phyloP scores from a whole-genome alignment of 75 land plant species.

The Adiantum capillusveneris region DNA sequence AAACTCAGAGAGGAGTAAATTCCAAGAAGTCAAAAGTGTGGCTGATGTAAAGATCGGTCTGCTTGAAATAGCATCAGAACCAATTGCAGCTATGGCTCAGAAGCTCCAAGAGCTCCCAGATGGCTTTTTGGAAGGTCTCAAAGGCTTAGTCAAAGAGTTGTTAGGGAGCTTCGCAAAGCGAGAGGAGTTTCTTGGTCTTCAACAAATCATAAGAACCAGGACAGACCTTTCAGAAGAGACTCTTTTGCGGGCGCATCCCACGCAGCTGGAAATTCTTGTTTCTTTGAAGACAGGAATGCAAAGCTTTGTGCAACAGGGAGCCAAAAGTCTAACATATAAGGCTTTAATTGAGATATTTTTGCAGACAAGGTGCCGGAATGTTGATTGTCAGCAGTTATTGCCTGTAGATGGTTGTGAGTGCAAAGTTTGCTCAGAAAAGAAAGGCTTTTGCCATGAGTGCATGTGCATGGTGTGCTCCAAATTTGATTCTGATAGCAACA shows the following conservation, averaged over 20 bases:
- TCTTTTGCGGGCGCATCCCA: conserved; percentile 44
- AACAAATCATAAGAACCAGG: conserved; percentile 50
- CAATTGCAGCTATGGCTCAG: conserved; percentile 62
- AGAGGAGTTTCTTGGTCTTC: conserved; percentile 57
- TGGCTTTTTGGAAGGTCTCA: conserved; percentile 46
- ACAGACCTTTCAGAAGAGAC: conserved; percentile 60
- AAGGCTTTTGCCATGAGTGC: conserved; percentile 83
- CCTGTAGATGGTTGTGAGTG: conserved; percentile 96
- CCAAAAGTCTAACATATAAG: conserved; percentile 20
- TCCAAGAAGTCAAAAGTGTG: too few relatives aligned
- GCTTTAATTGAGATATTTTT: conserved; percentile 72
- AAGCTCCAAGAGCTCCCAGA: conserved; percentile 61
- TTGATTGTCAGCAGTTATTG: conserved; percentile 54
- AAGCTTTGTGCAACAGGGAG: conserved; percentile 31
- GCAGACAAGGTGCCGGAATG: conserved; percentile 55
- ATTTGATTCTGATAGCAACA: conserved; percentile 83
- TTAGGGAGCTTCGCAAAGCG: conserved; percentile 40
- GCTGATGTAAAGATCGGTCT: conserved; percentile 22
- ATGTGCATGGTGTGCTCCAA: conserved; percentile 90
- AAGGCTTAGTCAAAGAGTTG: conserved; percentile 46
- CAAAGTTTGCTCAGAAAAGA: conserved; percentile 63
- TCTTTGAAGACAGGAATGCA: conserved; percentile 68
- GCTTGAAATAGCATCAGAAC: conserved; percentile 64
- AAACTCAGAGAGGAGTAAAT: too few relatives aligned
- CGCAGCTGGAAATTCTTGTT: conserved; percentile 70